These are phyloP conservation scores for Catunica adiposa DNA, from an alignment of 2,329 filamentous ascomycete species.

Conservation along the genomic window DNA sequence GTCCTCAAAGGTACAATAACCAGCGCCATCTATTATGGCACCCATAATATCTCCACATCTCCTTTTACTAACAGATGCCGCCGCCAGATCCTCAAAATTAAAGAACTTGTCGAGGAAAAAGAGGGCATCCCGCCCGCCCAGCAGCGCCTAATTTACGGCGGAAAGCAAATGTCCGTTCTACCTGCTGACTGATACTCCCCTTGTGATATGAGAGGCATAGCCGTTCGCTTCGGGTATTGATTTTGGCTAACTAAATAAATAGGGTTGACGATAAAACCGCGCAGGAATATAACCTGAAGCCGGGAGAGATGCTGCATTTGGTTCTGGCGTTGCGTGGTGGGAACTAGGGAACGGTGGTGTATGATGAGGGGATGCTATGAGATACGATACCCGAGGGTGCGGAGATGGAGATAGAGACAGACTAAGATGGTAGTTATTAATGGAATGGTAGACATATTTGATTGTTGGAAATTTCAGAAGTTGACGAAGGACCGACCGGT, in stretches of 20 bases:
- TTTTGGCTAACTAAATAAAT: slow-evolving; percentile 1
- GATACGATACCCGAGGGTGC: neutral
- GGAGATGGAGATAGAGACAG: too few relatives aligned
- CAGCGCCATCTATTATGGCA: neutral
- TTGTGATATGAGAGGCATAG: too few relatives aligned
- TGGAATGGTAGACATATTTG: too few relatives aligned
- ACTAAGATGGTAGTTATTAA: too few relatives aligned
- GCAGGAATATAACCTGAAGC: slow-evolving; percentile 74
- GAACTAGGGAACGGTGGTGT: slow-evolving; percentile 19
- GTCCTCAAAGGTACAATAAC: slow-evolving; percentile 78
- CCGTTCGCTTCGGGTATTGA: too few relatives aligned
- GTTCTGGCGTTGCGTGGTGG: slow-evolving; percentile 88
- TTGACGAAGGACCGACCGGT: too few relatives aligned
- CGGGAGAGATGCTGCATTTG: slow-evolving; percentile 84
- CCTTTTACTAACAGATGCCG: neutral
- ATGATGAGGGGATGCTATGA: neutral
- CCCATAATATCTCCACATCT: too few relatives aligned
- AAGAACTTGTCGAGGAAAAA: slow-evolving; percentile 98
- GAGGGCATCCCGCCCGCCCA: slow-evolving; percentile 95
- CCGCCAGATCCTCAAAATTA: slow-evolving; percentile 74
- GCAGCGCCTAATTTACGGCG: slow-evolving; percentile 87
- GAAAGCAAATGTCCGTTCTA: slow-evolving; percentile 99
- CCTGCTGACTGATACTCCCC: too few relatives aligned
- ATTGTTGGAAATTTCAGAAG: too few relatives aligned
- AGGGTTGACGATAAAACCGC: slow-evolving; percentile 95